These are phyloP conservation scores for Termitomyces eurrhizus DNA, from an alignment of 768 basidiomycete species.

Conservation along the genomic window DNA sequence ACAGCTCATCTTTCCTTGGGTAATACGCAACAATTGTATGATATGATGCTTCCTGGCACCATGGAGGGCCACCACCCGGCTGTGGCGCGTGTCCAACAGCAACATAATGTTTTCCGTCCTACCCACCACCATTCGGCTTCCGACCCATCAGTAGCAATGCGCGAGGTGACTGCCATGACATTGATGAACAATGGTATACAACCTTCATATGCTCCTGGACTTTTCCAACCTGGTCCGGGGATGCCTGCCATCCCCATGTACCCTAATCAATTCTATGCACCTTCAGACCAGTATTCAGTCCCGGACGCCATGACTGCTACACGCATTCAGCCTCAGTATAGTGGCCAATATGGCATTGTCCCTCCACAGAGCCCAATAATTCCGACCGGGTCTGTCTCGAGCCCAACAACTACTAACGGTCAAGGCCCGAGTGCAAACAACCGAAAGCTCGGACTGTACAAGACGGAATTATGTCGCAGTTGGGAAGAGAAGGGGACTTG, in stretches of 20 bases:
- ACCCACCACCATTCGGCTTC: constrained; percentile 83
- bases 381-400: constrained; percentile 32
- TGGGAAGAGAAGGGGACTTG: constrained; percentile 92
- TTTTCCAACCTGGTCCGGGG: constrained; percentile 53
- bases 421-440: constrained; percentile 88
- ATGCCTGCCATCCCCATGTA: constrained; percentile 60
- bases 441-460: constrained; percentile 85
- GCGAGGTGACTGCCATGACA: constrained; percentile 67
- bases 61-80: constrained; percentile 54
- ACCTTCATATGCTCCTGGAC: constrained; percentile 48
- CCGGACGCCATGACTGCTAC: constrained; percentile 50
- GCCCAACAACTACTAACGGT: constrained; percentile 39
- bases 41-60: constrained; percentile 68
- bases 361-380: constrained; percentile 27
- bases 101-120: constrained; percentile 67
- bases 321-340: constrained; percentile 63
- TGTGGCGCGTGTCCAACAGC: constrained; percentile 75
- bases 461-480: constrained; percentile 85
- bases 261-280: constrained; percentile 64
- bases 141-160: constrained; percentile 70
- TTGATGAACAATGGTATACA: constrained; percentile 53
- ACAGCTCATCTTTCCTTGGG: constrained; percentile 69
- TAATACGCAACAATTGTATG: constrained; percentile 74
- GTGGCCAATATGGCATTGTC: constrained; percentile 40
- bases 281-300: constrained; percentile 52